A percentile compares a stretch with the other conserved stretches of the same genome.
Conservation (phyloP, 257 asterid species). For the Eustoma russellianum region DNA sequence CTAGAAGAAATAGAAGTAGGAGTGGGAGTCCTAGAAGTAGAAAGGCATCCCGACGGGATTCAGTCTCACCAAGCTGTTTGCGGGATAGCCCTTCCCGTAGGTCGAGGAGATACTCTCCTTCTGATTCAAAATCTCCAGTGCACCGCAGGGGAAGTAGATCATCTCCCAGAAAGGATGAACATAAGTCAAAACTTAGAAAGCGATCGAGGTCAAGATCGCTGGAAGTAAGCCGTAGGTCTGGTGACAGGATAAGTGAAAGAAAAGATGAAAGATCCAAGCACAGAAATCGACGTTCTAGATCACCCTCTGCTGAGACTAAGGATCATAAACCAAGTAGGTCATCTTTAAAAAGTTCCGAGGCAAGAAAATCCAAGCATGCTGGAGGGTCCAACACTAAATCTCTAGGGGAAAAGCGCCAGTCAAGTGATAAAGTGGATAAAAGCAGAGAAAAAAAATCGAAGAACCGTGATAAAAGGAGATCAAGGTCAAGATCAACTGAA, state of each 20-base stretch:
- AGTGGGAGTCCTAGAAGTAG: constrained; percentile 59
- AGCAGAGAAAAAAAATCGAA: constrained; percentile 56
- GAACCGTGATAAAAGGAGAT: constrained; percentile 35
- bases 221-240: constrained; percentile 46
- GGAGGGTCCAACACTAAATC: constrained; percentile 54
- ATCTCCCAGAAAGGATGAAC: constrained; percentile 52
- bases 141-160: constrained; percentile 48
- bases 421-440: constrained; percentile 36
- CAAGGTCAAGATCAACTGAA: constrained; percentile 27
- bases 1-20: constrained; percentile 75
- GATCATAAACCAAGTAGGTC: constrained; percentile 25
- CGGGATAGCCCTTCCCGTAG: constrained; percentile 47
- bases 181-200: constrained; percentile 51
- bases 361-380: constrained; percentile 45
- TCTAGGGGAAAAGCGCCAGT: constrained; percentile 38
- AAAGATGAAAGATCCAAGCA: constrained; percentile 45
- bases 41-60: constrained; percentile 50
- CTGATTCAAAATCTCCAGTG: constrained; percentile 63
- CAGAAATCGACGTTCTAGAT: constrained; percentile 42
- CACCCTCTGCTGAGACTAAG: constrained; percentile 43
- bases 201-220: constrained; percentile 68
- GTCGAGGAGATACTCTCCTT: constrained; percentile 46
- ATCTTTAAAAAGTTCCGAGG: constrained; percentile 44
- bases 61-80: constrained; percentile 48
- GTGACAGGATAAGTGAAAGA: constrained; percentile 36